Percentiles rank a stretch among this genome's conserved stretches.
Conservation (phyloP, 805 yeast genomes). For the Torulaspora indica region DNA sequence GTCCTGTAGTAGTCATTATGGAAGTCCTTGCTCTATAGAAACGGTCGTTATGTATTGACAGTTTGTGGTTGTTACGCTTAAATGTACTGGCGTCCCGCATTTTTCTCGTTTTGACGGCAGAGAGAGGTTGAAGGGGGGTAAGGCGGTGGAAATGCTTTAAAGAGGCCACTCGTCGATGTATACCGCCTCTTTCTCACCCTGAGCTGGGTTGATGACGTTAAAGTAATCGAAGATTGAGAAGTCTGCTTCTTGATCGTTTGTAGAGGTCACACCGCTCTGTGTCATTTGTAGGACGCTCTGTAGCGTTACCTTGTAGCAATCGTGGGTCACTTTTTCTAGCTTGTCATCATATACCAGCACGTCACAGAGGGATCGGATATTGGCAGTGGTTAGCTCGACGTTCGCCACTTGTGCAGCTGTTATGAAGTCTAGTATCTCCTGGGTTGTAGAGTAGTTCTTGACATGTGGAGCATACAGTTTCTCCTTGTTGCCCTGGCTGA, state of each 20-base stretch:
- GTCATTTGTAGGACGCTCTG: slow-evolving; percentile 70
- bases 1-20: not conserved
- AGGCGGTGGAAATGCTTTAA: slow-evolving; percentile 11
- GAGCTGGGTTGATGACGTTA: slow-evolving; percentile 38
- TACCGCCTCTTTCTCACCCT: slow-evolving; percentile 41
- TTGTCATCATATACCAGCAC: slow-evolving; percentile 85
- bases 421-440: slow-evolving; percentile 72
- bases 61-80: not conserved
- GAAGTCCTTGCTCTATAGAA: not conserved
- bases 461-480: slow-evolving; percentile 50
- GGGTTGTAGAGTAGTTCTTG: slow-evolving; percentile 63
- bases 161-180: slow-evolving; percentile 48
- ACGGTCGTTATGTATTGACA: not conserved
- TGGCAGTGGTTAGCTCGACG: slow-evolving; percentile 68
- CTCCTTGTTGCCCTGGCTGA: slow-evolving; percentile 20
- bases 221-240: slow-evolving; percentile 43
- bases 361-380: slow-evolving; percentile 79
- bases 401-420: slow-evolving; percentile 66
- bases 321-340: slow-evolving; percentile 58
- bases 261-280: slow-evolving; percentile 28
- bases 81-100: not conserved
- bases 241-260: slow-evolving; percentile 25
- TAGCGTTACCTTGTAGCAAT: slow-evolving; percentile 76
- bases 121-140: not conserved
- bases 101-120: not conserved